Percentiles rank a stretch among this genome's conserved stretches.
Conservation (phyloP, 306 rosid species). For the Ormosia emarginata region DNA sequence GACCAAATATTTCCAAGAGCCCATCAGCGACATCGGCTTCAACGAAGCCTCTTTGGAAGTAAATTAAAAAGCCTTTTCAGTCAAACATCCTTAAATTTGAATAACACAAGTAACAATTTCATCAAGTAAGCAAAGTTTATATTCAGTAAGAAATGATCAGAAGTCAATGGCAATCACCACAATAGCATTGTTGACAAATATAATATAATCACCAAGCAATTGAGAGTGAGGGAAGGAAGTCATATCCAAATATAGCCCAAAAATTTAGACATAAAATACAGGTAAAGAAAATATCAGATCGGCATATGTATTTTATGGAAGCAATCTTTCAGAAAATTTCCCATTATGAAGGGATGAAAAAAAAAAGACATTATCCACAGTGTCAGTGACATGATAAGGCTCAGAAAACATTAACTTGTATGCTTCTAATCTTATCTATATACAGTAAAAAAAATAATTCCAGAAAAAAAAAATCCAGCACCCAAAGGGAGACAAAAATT, state of each 20-base stretch:
- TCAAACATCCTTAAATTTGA: slow-evolving; percentile 6
- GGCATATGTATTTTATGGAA: not conserved
- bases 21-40: slow-evolving; percentile 96
- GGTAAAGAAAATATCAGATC: not conserved
- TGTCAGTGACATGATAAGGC: not conserved
- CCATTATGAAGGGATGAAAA: not conserved
- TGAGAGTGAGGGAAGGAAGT: not conserved
- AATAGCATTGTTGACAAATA: not conserved
- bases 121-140: not conserved
- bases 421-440: not conserved
- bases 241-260: not conserved
- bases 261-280: not conserved
- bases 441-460: not conserved
- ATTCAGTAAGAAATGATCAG: not conserved
- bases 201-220: not conserved
- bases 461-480: not conserved
- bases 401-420: not conserved
- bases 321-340: not conserved
- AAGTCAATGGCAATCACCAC: not conserved
- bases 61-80: slow-evolving; percentile 14
- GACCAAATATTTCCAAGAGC: slow-evolving; percentile 88
- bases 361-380: not conserved
- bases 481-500: not conserved
- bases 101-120: not conserved
- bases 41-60: slow-evolving; percentile 79